These are phyloP conservation scores for Colletotrichum scovillei DNA, from an alignment of 2,329 filamentous ascomycete species.

Conservation along the genomic window DNA sequence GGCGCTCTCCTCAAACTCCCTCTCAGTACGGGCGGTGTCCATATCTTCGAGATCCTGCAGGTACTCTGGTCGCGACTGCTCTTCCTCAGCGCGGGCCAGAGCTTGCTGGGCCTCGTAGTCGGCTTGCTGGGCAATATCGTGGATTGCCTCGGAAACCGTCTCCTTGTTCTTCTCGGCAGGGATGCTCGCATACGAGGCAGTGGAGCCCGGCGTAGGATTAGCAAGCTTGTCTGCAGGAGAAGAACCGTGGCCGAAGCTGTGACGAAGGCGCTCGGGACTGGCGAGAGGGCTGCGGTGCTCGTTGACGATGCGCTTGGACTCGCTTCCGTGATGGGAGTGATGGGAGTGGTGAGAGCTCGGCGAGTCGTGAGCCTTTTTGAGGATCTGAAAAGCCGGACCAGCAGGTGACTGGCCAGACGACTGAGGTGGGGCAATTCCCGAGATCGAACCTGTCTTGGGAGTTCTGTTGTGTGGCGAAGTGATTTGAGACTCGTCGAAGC, in stretches of 20 bases:
- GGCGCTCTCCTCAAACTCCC: conserved; percentile 64
- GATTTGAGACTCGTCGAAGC: conserved; percentile 53
- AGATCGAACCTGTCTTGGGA: conserved; percentile 51
- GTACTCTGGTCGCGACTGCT: conserved; percentile 68
- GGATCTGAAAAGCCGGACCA: conserved; percentile 56
- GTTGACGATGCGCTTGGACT: conserved; percentile 52
- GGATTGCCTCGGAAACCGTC: conserved; percentile 77
- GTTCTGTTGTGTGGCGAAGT: conserved; percentile 56
- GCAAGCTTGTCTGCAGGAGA: conserved; percentile 38
- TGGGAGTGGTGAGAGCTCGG: conserved; percentile 44
- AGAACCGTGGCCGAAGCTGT: conserved; percentile 48
- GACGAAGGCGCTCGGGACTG: conserved; percentile 57
- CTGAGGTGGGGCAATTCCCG: conserved; percentile 42
- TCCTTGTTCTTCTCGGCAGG: conserved; percentile 59
- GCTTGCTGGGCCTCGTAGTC: conserved; percentile 72
- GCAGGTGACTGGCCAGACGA: conserved; percentile 45
- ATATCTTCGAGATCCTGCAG: conserved; percentile 62
- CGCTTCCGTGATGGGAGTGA: conserved; percentile 49
- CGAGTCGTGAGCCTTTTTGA: conserved; percentile 60
- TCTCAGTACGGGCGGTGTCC: conserved; percentile 62
- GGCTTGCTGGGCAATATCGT: conserved; percentile 68
- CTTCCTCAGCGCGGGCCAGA: conserved; percentile 69
- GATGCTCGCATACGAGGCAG: conserved; percentile 32
- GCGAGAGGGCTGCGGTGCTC: conserved; percentile 54
- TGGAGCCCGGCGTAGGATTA: conserved; percentile 36